Percentiles rank a stretch among this genome's conserved stretches.
Evolutionary conservation across 1,284 basidiomycete genomes (phyloP).

Genomic region (Sparassis latifolia): DNA sequence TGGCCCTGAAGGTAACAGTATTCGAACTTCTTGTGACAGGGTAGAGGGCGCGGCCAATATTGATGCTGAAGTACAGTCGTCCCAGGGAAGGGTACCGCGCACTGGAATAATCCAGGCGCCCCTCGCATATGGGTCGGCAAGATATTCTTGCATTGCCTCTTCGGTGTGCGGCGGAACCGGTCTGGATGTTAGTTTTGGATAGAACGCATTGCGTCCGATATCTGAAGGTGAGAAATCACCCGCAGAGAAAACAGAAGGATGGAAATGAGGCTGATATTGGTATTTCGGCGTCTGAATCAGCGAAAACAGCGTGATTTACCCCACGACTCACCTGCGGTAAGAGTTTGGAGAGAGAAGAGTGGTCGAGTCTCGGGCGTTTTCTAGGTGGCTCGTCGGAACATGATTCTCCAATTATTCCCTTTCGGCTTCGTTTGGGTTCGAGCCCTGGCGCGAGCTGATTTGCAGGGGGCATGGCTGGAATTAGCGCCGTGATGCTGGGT

Average conservation of each 20-base stretch:
- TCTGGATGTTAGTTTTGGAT: constrained; percentile 20
- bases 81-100: constrained; percentile 49
- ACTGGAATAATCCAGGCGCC: constrained; percentile 60
- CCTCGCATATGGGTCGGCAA: constrained; percentile 31
- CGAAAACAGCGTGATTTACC: not conserved
- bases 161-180: constrained; percentile 38
- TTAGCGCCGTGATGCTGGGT: not conserved
- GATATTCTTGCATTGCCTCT: constrained; percentile 21
- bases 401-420: not conserved
- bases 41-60: constrained; percentile 19
- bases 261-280: not conserved
- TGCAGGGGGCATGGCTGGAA: not conserved
- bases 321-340: constrained; percentile 8
- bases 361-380: constrained; percentile 9
- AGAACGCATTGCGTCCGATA: not conserved
- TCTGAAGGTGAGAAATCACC: not conserved
- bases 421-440: not conserved
- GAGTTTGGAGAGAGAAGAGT: not conserved
- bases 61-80: constrained; percentile 36
- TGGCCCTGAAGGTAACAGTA: constrained; percentile 8
- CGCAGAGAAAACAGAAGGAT: not conserved
- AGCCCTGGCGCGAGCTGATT: not conserved
- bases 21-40: not conserved
- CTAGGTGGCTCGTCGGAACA: not conserved
- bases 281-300: not conserved